Percentiles rank a stretch among this genome's conserved stretches.
These are phyloP conservation scores for Orbilia oligospora DNA, from an alignment of 2,329 filamentous ascomycete species.

Conservation along the genomic window DNA sequence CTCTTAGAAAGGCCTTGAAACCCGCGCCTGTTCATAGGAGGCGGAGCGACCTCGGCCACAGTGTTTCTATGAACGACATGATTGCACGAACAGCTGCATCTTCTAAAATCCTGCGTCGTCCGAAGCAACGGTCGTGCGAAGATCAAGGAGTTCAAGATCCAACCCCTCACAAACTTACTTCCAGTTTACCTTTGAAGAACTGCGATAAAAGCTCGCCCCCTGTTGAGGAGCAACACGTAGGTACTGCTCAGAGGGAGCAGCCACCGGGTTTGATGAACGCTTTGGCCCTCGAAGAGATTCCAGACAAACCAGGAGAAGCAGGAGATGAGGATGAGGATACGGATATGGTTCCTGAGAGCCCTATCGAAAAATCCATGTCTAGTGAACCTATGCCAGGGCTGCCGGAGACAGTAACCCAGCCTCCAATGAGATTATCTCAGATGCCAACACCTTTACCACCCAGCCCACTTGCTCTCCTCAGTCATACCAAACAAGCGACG, in stretches of 20 bases:
- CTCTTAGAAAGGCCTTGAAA: slow-evolving; percentile 45
- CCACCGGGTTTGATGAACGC: not conserved
- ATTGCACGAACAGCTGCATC: slow-evolving; percentile 29
- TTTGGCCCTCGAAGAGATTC: not conserved
- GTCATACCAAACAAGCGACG: slow-evolving; percentile 31
- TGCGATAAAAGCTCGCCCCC: not conserved
- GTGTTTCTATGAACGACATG: slow-evolving; percentile 46
- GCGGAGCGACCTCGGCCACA: slow-evolving; percentile 37
- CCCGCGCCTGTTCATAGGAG: slow-evolving; percentile 2
- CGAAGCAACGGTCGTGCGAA: not conserved
- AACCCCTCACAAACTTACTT: not conserved
- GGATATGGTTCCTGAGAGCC: slow-evolving; percentile 17
- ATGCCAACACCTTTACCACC: slow-evolving; percentile 55
- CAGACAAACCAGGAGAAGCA: not conserved
- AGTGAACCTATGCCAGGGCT: not conserved
- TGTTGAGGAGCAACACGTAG: not conserved
- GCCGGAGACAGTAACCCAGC: slow-evolving; percentile 17
- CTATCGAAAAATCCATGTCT: slow-evolving; percentile 5
- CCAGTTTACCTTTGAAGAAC: not conserved
- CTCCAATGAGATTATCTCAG: slow-evolving; percentile 43
- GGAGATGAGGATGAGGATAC: not conserved
- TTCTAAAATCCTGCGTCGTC: slow-evolving; percentile 1
- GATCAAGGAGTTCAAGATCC: not conserved
- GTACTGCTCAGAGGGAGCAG: not conserved
- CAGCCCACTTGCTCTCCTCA: slow-evolving; percentile 47